Base-by-base conservation (phyloP, 805 yeast genomes). In the Metschnikowia peoriensis region DNA sequence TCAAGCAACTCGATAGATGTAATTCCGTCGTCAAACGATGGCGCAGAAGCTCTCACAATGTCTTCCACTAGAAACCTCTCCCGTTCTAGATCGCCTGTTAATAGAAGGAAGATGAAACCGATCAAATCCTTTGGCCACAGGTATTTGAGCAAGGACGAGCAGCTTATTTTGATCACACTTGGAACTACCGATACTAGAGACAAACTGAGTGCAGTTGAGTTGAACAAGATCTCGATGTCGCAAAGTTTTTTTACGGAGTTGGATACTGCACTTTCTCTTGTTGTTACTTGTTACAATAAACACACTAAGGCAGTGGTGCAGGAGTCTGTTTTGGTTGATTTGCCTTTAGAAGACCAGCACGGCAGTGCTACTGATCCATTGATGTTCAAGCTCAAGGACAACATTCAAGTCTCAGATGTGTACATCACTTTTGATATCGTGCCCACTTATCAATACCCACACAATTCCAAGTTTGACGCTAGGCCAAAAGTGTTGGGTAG, bases 101-200 rank as follows among this genome's bases (percentile, higher is more conserved):
- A 62, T 52, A 53, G 62, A 10, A 55, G 63, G 28, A 60, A 55
- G 34, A 64, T 74, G 50, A 71, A 81, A 48, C 86, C 90, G 1
- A 81, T 89, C 50, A 90, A 88, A 66, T 86, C 96, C 0, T 86
- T 90, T 70, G 97, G 97, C 38, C 97, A 91, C 66, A 75, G 86
- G 39, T 89, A 82, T 65, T 76, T 92, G 56, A 77, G 78, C 46
- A 69, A 73, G 8, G 77, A 79, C 49, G 92, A 89, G 62, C 80
- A 89, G 1, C 70, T 92, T 61, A 75, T 92, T n/a, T 72, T 92
- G 53, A 80, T 92, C 37, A 89, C 96, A 1, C 73, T 92, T 50
- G 98, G 98, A 0, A 84, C 96, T 0, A 86, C 94, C 2, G 97
- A 92, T 63, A 71, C 84, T 35, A 76, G 97, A 43, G 82, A 80